Base-by-base conservation (phyloP, 495 filamentous ascomycete species). In the Penicillium arizonense region DNA sequence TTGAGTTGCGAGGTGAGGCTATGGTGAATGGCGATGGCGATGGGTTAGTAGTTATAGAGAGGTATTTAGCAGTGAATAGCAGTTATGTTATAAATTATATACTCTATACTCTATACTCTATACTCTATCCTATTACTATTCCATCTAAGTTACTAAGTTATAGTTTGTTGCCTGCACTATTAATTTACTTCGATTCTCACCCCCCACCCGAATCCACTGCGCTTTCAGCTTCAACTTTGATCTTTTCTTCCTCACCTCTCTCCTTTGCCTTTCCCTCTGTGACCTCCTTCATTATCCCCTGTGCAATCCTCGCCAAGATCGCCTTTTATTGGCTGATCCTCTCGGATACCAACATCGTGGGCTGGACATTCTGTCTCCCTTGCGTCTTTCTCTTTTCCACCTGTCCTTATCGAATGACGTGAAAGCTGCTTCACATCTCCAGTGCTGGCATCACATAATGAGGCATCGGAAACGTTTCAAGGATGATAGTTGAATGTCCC, bases 401-500 rank as follows among this genome's bases (percentile, higher is more conserved):
- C 47, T 56, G 33, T 69, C 34, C 52, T 52, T 36, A 34, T 52
- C 33, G 36, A 36, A 62, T 57, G 59, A 62, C 59, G 62, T 44
- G 20, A 51, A 56, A 59, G 48, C 39, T 34, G 21, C n/a, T 40
- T 52, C 24, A 20, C 39, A 51, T 48, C 60, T 54, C 30, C 47
- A 56, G 57, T 45, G 44, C 54, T 63, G 59, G 56, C 34, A 49
- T 62, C 53, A 61, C 73, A 77, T 72, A 65, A 77, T 77, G 74
- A 69, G 72, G 74, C 75, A 72, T 74, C 72, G 73, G 65, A 77
- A 76, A 74, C 73, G 73, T 30, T 73, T 70, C 61, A 76, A 75
- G 65, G 63, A 74, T 74, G 72, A 67, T 71, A 68, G 68, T 68
- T 74, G 68, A 77, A 58, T 67, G 42, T 47, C 49, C 57, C 61